Percentiles rank a stretch among this genome's conserved stretches.
Conservation (phyloP, 768 basidiomycete species). For the Hericium rajendrae region DNA sequence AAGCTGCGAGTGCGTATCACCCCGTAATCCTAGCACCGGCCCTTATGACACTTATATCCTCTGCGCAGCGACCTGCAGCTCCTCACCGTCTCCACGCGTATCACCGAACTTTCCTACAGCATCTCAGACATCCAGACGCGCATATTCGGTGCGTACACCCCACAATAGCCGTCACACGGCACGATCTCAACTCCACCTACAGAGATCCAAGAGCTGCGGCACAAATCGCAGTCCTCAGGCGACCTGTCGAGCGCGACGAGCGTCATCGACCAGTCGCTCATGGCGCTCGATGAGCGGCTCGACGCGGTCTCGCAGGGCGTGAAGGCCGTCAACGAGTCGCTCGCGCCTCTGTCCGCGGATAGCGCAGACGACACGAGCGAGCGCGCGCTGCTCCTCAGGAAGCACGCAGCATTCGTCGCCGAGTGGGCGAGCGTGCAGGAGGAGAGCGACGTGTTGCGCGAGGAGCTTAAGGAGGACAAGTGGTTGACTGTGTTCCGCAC, state of each 20-base stretch:
- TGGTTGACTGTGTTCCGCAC: slow-evolving; percentile 94
- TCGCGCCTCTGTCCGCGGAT: slow-evolving; percentile 49
- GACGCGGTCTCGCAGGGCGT: slow-evolving; percentile 66
- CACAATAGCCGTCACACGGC: background rate
- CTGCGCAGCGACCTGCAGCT: slow-evolving; percentile 57
- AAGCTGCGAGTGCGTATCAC: slow-evolving; percentile 56
- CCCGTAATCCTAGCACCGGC: background rate
- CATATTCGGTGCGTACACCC: slow-evolving; percentile 59
- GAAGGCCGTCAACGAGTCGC: slow-evolving; percentile 53
- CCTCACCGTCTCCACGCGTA: slow-evolving; percentile 72
- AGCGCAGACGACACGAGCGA: slow-evolving; percentile 28
- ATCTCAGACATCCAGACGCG: slow-evolving; percentile 87
- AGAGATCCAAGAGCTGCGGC: slow-evolving; percentile 92
- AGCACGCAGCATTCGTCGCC: slow-evolving; percentile 57
- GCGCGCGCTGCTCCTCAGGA: slow-evolving; percentile 49
- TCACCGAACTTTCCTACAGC: slow-evolving; percentile 79
- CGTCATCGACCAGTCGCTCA: slow-evolving; percentile 74
- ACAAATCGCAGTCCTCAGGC: slow-evolving; percentile 63
- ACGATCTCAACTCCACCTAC: background rate
- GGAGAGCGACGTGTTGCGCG: slow-evolving; percentile 72
- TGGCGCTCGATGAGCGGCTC: slow-evolving; percentile 69
- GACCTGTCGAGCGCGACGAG: slow-evolving; percentile 51
- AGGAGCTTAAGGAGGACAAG: slow-evolving; percentile 95
- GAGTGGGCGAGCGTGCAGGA: slow-evolving; percentile 81
- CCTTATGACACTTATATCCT: background rate